Percentiles rank a stretch among this genome's conserved stretches.
phyloP scores from a whole-genome alignment of 441 rosid genomes.

The Euphorbia corollata region DNA sequence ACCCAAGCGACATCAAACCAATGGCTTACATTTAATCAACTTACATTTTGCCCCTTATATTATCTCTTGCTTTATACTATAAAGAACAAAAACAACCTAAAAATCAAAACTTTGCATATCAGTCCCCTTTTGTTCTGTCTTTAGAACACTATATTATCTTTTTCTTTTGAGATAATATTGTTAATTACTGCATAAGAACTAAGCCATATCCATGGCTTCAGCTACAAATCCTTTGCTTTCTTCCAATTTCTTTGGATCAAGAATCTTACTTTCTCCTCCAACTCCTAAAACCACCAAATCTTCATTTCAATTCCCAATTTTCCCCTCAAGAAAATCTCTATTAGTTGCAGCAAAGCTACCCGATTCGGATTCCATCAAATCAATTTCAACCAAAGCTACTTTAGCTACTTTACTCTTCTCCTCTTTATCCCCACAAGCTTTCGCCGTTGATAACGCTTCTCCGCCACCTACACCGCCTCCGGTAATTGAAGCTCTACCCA shows the following conservation, averaged over 20 bases:
- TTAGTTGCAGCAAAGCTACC: conserved; percentile 22
- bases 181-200: background rate
- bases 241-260: conserved; percentile 44
- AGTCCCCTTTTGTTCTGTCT: too few species aligned
- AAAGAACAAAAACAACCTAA: background rate
- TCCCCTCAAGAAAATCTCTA: conserved; percentile 19
- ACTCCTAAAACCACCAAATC: conserved; percentile 48
- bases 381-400: conserved; percentile 41
- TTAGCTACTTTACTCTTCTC: conserved; percentile 41
- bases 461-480: conserved; percentile 37
- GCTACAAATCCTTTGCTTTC: conserved; percentile 40
- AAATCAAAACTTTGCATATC: background rate
- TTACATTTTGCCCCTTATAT: background rate
- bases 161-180: background rate
- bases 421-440: conserved; percentile 40
- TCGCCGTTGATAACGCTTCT: conserved; percentile 43
- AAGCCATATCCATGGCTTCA: conserved; percentile 33
- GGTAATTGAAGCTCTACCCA: conserved; percentile 45
- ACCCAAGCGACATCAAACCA: conserved; percentile 26
- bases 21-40: conserved; percentile 28
- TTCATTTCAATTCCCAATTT: conserved; percentile 15
- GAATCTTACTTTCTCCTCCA: conserved; percentile 44
- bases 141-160: too few species aligned
- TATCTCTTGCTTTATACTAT: background rate
- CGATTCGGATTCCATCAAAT: conserved; percentile 19